Conservation (phyloP, 2,329 filamentous ascomycete genomes). For the Penicillium thymicola region DNA sequence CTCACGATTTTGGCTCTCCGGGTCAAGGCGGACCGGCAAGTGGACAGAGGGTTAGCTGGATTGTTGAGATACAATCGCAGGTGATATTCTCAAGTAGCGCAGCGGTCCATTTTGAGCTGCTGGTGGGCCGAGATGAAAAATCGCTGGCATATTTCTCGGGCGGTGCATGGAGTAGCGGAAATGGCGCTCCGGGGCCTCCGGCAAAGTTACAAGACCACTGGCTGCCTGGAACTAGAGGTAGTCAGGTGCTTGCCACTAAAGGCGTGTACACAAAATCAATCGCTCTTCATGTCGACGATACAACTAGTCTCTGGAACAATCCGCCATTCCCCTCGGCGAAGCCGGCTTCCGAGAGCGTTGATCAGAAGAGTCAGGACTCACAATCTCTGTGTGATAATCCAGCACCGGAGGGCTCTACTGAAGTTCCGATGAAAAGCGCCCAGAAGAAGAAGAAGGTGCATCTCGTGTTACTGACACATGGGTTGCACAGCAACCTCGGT, state of each 20-base stretch:
- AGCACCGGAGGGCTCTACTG: conserved; percentile 1
- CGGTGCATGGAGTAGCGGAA: conserved; percentile 48
- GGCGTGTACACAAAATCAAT: conserved; percentile 85
- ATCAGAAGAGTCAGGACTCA: conserved; percentile 19
- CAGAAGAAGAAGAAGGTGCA: conserved; percentile 59
- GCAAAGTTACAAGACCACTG: conserved; percentile 76
- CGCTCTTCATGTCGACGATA: conserved; percentile 78
- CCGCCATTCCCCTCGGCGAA: conserved; percentile 65
- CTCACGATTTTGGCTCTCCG: conserved; percentile 14
- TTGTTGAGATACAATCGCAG: conserved; percentile 88
- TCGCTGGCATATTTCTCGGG: conserved; percentile 67
- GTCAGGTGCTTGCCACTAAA: conserved; percentile 60
- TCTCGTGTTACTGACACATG: conserved; percentile 88
- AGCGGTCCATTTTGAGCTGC: conserved; percentile 79
- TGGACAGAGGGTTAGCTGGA: conserved; percentile 68
- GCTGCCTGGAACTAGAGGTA: conserved; percentile 54
- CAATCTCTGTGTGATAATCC: conserved; percentile 17
- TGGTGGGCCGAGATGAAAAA: conserved; percentile 81
- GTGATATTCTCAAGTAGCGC: conserved; percentile 90
- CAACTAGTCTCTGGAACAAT: conserved; percentile 87
- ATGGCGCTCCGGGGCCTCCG: conserved; percentile 59
- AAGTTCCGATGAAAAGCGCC: conserved; percentile 18
- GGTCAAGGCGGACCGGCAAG: conserved; percentile 48
- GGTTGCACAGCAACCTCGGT: conserved; percentile 90
- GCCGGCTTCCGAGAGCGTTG: conserved; percentile 41